phyloP scores from a whole-genome alignment of 2,329 filamentous ascomycete genomes.

The Aspergillus ochraceoroseus region DNA sequence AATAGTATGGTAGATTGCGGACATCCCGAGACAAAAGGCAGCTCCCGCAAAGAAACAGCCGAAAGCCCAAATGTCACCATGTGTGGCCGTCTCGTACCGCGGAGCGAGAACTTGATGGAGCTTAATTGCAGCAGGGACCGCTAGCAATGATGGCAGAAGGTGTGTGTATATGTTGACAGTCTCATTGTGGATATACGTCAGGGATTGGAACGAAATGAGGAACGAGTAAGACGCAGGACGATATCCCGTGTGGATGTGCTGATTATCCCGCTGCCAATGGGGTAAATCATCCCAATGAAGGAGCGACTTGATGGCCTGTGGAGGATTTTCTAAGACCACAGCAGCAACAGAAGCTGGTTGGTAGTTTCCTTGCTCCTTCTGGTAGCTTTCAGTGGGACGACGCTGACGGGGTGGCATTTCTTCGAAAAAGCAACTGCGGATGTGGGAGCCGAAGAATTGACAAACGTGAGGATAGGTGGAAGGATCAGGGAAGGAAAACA shows the following conservation, averaged over 20 bases:
- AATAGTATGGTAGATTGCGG: slow-evolving; percentile 77
- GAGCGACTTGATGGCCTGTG: slow-evolving; percentile 31
- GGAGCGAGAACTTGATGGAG: slow-evolving; percentile 58
- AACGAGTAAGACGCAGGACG: slow-evolving; percentile 60
- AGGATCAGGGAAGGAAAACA: slow-evolving; percentile 1
- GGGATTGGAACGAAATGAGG: slow-evolving; percentile 52
- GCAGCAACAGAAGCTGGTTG: slow-evolving; percentile 25
- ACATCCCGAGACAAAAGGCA: slow-evolving; percentile 69
- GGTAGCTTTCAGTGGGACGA: slow-evolving; percentile 23
- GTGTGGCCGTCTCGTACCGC: slow-evolving; percentile 60
- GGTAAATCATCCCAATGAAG: slow-evolving; percentile 52
- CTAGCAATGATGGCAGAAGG: slow-evolving; percentile 61
- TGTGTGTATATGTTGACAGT: slow-evolving; percentile 69
- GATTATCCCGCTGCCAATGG: slow-evolving; percentile 60
- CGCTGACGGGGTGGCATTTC: slow-evolving; percentile 33
- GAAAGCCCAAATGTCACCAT: slow-evolving; percentile 66
- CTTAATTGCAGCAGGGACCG: slow-evolving; percentile 49
- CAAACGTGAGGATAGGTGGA: neutral
- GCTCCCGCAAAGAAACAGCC: slow-evolving; percentile 74
- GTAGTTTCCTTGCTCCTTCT: slow-evolving; percentile 22
- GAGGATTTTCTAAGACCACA: slow-evolving; percentile 28
- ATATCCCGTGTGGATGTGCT: slow-evolving; percentile 64
- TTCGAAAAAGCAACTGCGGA: slow-evolving; percentile 16
- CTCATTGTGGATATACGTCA: slow-evolving; percentile 63
- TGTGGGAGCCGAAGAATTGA: neutral